Evolutionary conservation across 805 yeast genomes (phyloP).

Genomic region (Yueomyces sinensis): DNA sequence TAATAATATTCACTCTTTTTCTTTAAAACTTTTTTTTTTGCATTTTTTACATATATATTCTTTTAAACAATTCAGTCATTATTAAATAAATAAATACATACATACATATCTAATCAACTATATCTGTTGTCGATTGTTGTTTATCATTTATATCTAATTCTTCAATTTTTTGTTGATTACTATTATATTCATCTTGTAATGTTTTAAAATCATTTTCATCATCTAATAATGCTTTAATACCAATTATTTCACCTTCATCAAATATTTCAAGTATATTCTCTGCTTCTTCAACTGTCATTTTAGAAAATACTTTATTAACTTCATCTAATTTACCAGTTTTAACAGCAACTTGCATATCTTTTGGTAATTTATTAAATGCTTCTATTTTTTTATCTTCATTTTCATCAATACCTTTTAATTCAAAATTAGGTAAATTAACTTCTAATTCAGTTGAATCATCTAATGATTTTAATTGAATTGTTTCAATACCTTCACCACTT

Average conservation of each 20-base stretch:
- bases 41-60: neutral
- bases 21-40: neutral
- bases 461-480: constrained; percentile 76
- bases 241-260: constrained; percentile 72
- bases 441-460: constrained; percentile 71
- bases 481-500: constrained; percentile 49
- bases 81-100: neutral
- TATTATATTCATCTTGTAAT: constrained; percentile 33
- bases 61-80: neutral
- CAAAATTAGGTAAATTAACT: constrained; percentile 55
- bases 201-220: constrained; percentile 58
- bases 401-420: constrained; percentile 33
- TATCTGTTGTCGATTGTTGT: constrained; percentile 3
- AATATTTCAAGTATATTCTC: constrained; percentile 62
- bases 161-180: constrained; percentile 2
- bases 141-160: constrained; percentile 1
- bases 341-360: constrained; percentile 63
- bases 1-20: neutral
- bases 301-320: constrained; percentile 71
- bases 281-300: constrained; percentile 62
- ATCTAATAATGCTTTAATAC: constrained; percentile 64
- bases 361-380: constrained; percentile 44
- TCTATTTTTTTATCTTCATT: constrained; percentile 33
- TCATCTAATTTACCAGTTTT: constrained; percentile 56
- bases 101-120: constrained; percentile 5